A percentile compares a stretch with the other conserved stretches of the same genome.
Evolutionary conservation across 345 rosid genomes (phyloP).

Genomic region (Arabidopsis thaliana): TAIR10.1 NC_003074.8:7074001-7074500

Average conservation of each 20-base stretch:
- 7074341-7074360: background rate
- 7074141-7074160: slow-evolving; percentile 18
- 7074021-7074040: slow-evolving; percentile 23
- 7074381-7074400: slow-evolving; percentile 5
- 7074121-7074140: background rate
- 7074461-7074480: background rate
- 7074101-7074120: slow-evolving; percentile 21
- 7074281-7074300: background rate
- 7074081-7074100: slow-evolving; percentile 6
- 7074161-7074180: slow-evolving; percentile 8
- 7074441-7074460: slow-evolving; percentile 13
- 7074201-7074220: slow-evolving; percentile 4
- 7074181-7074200: slow-evolving; percentile 14
- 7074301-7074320: background rate
- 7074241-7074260: background rate
- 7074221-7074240: slow-evolving; percentile 17
- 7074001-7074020: slow-evolving; percentile 1
- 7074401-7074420: background rate
- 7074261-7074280: slow-evolving; percentile 22
- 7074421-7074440: slow-evolving; percentile 12
- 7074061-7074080: slow-evolving; percentile 25
- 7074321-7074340: slow-evolving; percentile 8
- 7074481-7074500: background rate
- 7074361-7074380: background rate
- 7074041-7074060: slow-evolving; percentile 1